Evolutionary conservation across 2,329 filamentous ascomycete species (phyloP), one percentile per base, ranked within the genome.

Genomic region (Rhynchosporium graminicola): DNA sequence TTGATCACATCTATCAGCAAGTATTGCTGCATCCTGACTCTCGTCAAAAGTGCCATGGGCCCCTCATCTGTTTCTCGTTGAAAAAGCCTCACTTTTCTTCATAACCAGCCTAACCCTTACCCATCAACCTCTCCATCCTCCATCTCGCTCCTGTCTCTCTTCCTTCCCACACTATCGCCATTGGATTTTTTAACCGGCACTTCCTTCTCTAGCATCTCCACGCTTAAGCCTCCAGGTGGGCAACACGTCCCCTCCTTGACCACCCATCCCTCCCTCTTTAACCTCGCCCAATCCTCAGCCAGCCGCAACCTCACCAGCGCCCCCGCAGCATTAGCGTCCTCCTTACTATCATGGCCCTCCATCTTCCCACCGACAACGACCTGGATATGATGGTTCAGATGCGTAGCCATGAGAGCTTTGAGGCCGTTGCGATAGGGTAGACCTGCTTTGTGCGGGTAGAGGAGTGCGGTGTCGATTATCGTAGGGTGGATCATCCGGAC

Each of bases 261-360:
- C 42, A 68, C 79, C 89, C 91, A 97, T 0, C 92, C 92, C 28
- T 82, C 77, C 46, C 77, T 76, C 74, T 85, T 82, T 80, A 95
- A 79, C 38, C 77, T 76, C 65, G 82, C 84, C 91, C 92, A 97
- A 65, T 86, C 82, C 60, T 88, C 81, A 58, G 80, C 82, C 5
- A 96, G 82, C 74, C 87, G 90, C 56, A 86, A 81, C 52, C 89
- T 80, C 0, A 96, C 90, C 57, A 99, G 76, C 64, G 98, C 92
- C 0, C 94, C 95, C 0, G 96, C 94, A 0, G 93, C 91, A 52
- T 88, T 83, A 0, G 95, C 92, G 73, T 99, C 95, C 75, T 99
- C 95, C 31, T 88, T 89, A 31, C 91, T 96, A 77, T 99, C 95
- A 75, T 99, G 95, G 0, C 95, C 95, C 26, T 76, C 65, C 55